phyloP scores from a whole-genome alignment of 768 basidiomycete species.

The Russula dissimulans region DNA sequence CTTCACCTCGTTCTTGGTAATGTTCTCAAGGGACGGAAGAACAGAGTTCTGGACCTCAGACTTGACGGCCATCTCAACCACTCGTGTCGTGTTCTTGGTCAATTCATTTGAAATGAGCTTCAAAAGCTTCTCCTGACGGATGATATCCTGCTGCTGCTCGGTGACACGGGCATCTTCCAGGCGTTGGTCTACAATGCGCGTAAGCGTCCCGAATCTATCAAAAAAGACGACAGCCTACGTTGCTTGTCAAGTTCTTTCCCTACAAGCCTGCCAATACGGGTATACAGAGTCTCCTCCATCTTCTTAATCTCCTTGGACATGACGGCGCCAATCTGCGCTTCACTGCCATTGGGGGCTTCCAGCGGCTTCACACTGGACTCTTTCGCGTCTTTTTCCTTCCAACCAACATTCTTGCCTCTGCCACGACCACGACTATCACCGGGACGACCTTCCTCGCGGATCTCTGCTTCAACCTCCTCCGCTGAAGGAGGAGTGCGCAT shows the following conservation, averaged over 20 bases:
- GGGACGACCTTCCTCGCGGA: constrained; percentile 48
- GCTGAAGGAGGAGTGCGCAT: constrained; percentile 56
- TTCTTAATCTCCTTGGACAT: constrained; percentile 72
- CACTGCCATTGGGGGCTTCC: constrained; percentile 28
- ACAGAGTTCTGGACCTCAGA: constrained; percentile 77
- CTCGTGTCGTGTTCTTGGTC: constrained; percentile 78
- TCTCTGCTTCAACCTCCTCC: constrained; percentile 64
- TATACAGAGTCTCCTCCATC: constrained; percentile 73
- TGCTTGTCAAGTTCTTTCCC: constrained; percentile 87
- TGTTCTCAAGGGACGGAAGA: constrained; percentile 70
- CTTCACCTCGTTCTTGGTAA: constrained; percentile 76
- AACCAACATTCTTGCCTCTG: constrained; percentile 51
- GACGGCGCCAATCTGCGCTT: constrained; percentile 46
- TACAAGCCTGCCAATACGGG: constrained; percentile 67
- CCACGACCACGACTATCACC: constrained; percentile 44
- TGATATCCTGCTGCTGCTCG: constrained; percentile 73
- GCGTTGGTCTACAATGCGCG: constrained; percentile 54
- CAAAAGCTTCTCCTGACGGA: constrained; percentile 80
- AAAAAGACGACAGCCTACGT: constrained; percentile 40
- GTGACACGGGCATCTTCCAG: constrained; percentile 71
- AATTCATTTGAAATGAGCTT: constrained; percentile 83
- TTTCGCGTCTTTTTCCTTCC: constrained; percentile 47
- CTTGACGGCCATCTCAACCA: constrained; percentile 86
- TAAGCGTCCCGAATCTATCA: constrained; percentile 9
- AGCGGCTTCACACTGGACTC: constrained; percentile 35